Base-by-base conservation (phyloP, 768 basidiomycete species). In the Cubamyces lactineus region DNA sequence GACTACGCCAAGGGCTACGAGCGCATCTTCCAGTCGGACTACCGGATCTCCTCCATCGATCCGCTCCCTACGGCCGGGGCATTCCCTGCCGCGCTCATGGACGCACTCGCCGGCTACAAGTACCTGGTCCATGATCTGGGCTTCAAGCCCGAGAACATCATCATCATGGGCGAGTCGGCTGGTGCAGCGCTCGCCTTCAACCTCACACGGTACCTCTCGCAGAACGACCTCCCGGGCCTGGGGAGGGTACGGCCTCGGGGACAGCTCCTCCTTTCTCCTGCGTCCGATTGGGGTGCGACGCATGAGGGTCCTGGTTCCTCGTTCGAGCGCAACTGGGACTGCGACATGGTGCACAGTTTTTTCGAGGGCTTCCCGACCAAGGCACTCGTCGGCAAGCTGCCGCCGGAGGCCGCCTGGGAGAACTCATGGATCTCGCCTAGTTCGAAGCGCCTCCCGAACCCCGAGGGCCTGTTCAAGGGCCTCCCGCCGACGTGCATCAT, bases 51-150 rank as follows among this genome's bases (percentile, higher is more conserved):
- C 66, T 53, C 55, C 16, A 59, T 59, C 24, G 51, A 57, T 23
- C 76, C 81, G 8, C 70, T 74, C 47, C 53, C 62, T 5, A 23
- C 68, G 6, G 58, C 66, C 3, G 74, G 80, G n/a, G 72, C 83
- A 0, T 86, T 84, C 70, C 85, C 86, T 0, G 79, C 82, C 0
- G 80, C 81, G 0, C 72, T 86, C 4, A 62, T 85, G 28, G 86
- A 86, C 67, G 81, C 76, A 1, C 51, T 84, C 9, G 77, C 82
- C 0, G 83, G 80, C 1, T 86, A 83, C 65, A 54, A 74, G 9
- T 82, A 85, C 72, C 80, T 87, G 40, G 72, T 83, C 34, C 66
- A 63, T 13, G 67, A 63, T 8, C 67, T 83, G 38, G 75, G 77
- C 0, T 82, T 84, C 69, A 52, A 64, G 7, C 76, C 83, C 0